These are phyloP conservation scores for Diversispora epigaea DNA, from an alignment of 192 early-diverging fungal genomes.

Conservation along the genomic window DNA sequence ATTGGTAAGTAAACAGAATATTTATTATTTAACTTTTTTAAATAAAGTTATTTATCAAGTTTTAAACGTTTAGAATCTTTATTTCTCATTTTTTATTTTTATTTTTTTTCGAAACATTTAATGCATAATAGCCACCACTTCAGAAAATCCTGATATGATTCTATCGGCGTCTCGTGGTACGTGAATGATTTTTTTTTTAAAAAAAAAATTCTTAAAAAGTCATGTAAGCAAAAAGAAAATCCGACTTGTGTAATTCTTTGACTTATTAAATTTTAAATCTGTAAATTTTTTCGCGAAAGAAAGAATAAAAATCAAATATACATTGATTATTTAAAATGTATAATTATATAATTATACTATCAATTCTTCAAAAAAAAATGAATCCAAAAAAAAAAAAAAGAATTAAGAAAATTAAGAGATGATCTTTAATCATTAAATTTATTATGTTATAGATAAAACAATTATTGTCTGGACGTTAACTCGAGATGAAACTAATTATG, in stretches of 20 bases:
- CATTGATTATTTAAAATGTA: no score
- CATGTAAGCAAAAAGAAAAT: neutral
- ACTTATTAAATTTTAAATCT: no score
- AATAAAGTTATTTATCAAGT: neutral
- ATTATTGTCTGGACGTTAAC: constrained; percentile 98
- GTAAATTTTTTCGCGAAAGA: no score
- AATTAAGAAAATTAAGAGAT: constrained; percentile 27
- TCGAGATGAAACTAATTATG: constrained; percentile 92
- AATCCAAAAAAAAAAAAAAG: no score
- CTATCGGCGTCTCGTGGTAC: constrained; percentile 94
- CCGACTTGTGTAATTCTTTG: neutral
- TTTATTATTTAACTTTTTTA: neutral
- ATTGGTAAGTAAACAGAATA: constrained; percentile 45
- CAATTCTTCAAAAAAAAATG: no score
- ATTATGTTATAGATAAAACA: constrained; percentile 77
- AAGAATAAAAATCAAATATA: no score
- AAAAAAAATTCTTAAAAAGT: neutral
- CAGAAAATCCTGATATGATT: constrained; percentile 94
- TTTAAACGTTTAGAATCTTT: neutral
- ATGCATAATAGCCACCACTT: constrained; percentile 73
- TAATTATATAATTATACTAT: no score
- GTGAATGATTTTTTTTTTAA: constrained; percentile 32
- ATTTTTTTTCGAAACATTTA: neutral
- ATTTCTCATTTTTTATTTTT: neutral
- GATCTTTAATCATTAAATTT: constrained; percentile 20